phyloP scores from a whole-genome alignment of 2,329 filamentous ascomycete genomes.

The Microsporum canis region DNA sequence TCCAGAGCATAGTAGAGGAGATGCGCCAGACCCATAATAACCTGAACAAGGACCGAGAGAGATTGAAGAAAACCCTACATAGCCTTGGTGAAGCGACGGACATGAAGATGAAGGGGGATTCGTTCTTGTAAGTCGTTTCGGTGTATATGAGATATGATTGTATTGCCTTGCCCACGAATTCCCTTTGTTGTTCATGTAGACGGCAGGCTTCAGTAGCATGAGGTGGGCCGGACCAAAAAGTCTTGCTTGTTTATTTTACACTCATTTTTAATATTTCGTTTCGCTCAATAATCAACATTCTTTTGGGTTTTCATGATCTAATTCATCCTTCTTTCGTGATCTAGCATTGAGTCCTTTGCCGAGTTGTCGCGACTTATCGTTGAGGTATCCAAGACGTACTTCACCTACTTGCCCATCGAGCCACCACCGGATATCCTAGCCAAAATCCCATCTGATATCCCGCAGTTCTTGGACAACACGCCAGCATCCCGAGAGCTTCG shows the following conservation, averaged over 20 bases:
- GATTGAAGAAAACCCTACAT: conserved; percentile 40
- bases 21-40: conserved; percentile 40
- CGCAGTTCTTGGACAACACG: conserved; percentile 44
- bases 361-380: conserved; percentile 43
- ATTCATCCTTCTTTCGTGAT: conserved; percentile 18
- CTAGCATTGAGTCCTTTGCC: conserved; percentile 42
- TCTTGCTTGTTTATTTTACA: conserved; percentile 11
- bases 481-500: conserved; percentile 42
- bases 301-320: conserved; percentile 14
- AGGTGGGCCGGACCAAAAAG: conserved; percentile 10
- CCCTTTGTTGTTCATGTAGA: conserved; percentile 6
- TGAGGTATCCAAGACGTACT: conserved; percentile 42
- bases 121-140: conserved; percentile 40
- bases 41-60: conserved; percentile 41
- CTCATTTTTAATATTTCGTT: conserved; percentile 12
- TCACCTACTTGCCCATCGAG: conserved; percentile 41
- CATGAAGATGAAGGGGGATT: conserved; percentile 39
- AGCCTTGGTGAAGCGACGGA: conserved; percentile 42
- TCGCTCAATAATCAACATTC: conserved; percentile 10
- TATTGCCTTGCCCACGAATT: neutral
- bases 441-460: conserved; percentile 43
- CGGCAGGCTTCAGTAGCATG: conserved; percentile 1
- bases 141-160: neutral
- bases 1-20: conserved; percentile 32
- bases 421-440: conserved; percentile 41